These are phyloP conservation scores for Colletotrichum karsti DNA, from an alignment of 2,329 filamentous ascomycete species.

Conservation along the genomic window DNA sequence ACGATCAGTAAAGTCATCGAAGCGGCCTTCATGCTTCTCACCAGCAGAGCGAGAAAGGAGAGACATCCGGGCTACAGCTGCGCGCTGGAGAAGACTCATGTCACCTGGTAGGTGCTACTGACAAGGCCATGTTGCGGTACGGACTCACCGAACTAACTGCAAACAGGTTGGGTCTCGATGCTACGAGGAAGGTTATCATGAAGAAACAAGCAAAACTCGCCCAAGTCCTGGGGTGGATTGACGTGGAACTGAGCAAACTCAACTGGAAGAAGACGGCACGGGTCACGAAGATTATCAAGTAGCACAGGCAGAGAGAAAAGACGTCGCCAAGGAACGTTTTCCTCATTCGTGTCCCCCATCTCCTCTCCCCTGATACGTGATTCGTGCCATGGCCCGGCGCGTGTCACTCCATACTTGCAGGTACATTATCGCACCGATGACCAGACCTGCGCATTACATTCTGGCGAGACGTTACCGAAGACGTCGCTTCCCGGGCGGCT, in stretches of 20 bases:
- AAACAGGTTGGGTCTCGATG: conserved; percentile 23
- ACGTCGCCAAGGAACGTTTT: not conserved
- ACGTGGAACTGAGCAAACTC: conserved; percentile 6
- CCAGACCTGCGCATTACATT: too few species aligned
- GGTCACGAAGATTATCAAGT: not conserved
- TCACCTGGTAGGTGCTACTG: conserved; percentile 62
- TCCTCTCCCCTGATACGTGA: too few species aligned
- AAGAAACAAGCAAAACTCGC: conserved; percentile 23
- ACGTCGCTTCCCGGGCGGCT: too few species aligned
- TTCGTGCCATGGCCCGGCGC: too few species aligned
- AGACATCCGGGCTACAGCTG: conserved; percentile 64
- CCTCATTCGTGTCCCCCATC: not conserved
- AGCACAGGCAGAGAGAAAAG: not conserved
- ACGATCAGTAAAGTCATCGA: conserved; percentile 73
- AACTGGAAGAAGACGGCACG: conserved; percentile 13
- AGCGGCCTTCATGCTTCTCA: conserved; percentile 71
- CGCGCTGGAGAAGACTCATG: conserved; percentile 66
- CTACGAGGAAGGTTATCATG: not conserved
- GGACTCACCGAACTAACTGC: not conserved
- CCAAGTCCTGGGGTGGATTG: conserved; percentile 17
- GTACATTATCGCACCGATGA: too few species aligned
- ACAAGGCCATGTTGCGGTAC: too few species aligned
- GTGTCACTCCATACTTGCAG: too few species aligned
- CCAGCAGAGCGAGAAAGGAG: conserved; percentile 56
- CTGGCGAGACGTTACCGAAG: too few species aligned